phyloP scores from a whole-genome alignment of 768 basidiomycete genomes.

The Naganishia friedmannii region DNA sequence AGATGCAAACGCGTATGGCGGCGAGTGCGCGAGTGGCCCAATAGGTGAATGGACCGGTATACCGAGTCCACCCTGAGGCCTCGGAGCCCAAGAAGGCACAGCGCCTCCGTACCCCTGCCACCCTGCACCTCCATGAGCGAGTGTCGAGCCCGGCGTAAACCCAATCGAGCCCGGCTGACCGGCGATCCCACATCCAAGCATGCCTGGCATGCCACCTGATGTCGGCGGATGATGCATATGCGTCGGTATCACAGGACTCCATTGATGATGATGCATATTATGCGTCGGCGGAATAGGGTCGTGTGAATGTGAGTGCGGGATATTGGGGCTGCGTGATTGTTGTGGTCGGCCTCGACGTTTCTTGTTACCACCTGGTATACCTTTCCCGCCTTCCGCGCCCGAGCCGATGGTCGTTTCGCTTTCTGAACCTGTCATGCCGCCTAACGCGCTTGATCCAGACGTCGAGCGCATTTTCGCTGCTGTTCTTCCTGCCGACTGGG shows the following conservation, averaged over 20 bases:
- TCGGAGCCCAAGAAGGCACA: not conserved
- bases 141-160: constrained; percentile 4
- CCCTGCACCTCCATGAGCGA: not conserved
- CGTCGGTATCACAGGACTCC: constrained; percentile 13
- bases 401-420: constrained; percentile 22
- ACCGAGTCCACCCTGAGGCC: not conserved
- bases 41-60: not conserved
- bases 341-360: constrained; percentile 27
- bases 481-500: constrained; percentile 13
- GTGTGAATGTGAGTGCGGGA: not conserved
- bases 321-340: constrained; percentile 14
- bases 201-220: not conserved
- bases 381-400: constrained; percentile 9
- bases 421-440: constrained; percentile 3
- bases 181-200: constrained; percentile 24
- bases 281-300: not conserved
- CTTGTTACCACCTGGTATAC: constrained; percentile 6
- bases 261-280: not conserved
- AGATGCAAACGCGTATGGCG: not conserved
- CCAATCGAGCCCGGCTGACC: constrained; percentile 24
- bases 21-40: not conserved
- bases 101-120: not conserved
- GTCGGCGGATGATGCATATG: constrained; percentile 10
- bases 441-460: constrained; percentile 8
- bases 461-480: not conserved